phyloP scores from a whole-genome alignment of 108 stramenopile species.

The Stephanodiscus triporus region DNA sequence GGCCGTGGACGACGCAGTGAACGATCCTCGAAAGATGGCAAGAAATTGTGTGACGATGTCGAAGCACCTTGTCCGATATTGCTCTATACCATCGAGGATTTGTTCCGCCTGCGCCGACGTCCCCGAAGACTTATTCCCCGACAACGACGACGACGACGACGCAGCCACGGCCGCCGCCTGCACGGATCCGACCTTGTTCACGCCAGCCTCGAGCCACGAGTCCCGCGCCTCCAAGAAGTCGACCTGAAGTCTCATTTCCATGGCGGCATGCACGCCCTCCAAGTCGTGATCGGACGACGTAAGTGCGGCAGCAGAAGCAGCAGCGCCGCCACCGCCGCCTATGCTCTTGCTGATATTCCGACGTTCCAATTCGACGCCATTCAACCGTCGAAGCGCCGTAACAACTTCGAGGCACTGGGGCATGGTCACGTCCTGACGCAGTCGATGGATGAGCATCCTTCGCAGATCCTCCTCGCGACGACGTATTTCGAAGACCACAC shows the following conservation, averaged over 20 bases:
- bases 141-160: conserved; percentile 21
- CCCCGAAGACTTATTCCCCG: conserved; percentile 15
- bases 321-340: conserved; percentile 6
- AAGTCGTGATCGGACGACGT: conserved; percentile 44
- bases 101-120: conserved; percentile 64
- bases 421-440: conserved; percentile 86
- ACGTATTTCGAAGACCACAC: conserved; percentile 83
- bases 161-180: conserved; percentile 30
- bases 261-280: conserved; percentile 74
- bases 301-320: conserved; percentile 4
- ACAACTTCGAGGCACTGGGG: conserved; percentile 87
- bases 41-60: conserved; percentile 89
- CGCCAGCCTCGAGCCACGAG: conserved; percentile 73
- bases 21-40: conserved; percentile 77
- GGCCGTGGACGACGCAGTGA: conserved; percentile 35
- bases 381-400: conserved; percentile 79
- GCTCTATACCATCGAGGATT: conserved; percentile 84
- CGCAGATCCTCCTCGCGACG: conserved; percentile 77
- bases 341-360: conserved; percentile 31
- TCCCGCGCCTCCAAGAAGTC: conserved; percentile 88
- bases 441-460: conserved; percentile 68
- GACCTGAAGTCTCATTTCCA: conserved; percentile 82
- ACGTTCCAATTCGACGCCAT: conserved; percentile 83
- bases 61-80: conserved; percentile 86
- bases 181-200: conserved; percentile 40